Evolutionary conservation across 345 rosid species (phyloP).

Genomic region (Moricandia arvensis): DNA sequence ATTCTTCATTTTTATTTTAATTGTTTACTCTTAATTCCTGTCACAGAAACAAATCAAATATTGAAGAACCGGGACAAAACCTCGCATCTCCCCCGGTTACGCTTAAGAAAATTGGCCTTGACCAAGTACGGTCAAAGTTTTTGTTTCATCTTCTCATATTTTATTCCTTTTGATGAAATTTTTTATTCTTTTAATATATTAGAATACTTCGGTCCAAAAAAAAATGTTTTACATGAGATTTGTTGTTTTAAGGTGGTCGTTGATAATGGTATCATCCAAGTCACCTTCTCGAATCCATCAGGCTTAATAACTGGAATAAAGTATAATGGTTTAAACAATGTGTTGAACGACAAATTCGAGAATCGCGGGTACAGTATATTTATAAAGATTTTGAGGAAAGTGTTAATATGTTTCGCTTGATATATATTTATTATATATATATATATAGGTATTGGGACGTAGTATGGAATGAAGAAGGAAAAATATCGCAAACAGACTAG

Average conservation of each 20-base stretch:
- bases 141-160: background rate
- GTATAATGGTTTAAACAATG: conserved; percentile 59
- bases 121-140: conserved; percentile 28
- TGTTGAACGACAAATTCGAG: conserved; percentile 41
- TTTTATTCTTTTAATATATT: background rate
- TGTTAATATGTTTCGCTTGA: background rate
- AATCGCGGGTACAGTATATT: conserved; percentile 54
- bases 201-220: background rate
- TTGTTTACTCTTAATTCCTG: background rate
- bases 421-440: background rate
- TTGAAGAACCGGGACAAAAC: background rate
- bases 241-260: conserved; percentile 55
- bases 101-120: conserved; percentile 1
- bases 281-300: conserved; percentile 57
- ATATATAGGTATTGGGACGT: conserved; percentile 84
- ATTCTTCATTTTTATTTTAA: background rate
- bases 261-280: conserved; percentile 63
- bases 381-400: background rate
- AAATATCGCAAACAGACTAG: conserved; percentile 42
- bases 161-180: no score
- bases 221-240: background rate
- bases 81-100: background rate
- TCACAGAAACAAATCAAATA: conserved; percentile 21
- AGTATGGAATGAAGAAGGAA: conserved; percentile 58
- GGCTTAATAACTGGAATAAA: conserved; percentile 63